Evolutionary conservation across 2,329 filamentous ascomycete genomes (phyloP).

Genomic region (Drechslerella coelobrocha): DNA sequence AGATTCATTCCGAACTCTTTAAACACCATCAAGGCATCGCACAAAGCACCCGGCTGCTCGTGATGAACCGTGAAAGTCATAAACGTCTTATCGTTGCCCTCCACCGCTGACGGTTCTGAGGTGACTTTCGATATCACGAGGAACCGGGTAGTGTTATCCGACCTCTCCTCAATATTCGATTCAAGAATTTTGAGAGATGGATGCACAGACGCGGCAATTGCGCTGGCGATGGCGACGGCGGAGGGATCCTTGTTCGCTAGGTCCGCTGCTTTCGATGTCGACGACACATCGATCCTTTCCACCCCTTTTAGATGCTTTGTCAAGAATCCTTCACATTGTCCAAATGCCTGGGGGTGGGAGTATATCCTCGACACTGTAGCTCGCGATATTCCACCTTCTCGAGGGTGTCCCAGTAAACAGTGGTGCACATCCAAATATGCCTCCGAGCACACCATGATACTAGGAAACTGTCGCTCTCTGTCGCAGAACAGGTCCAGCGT

Average conservation of each 20-base stretch:
- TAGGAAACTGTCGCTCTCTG: slow-evolving; percentile 67
- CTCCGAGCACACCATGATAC: slow-evolving; percentile 80
- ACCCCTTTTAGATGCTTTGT: slow-evolving; percentile 71
- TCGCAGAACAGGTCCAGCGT: slow-evolving; percentile 90
- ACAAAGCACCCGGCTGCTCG: slow-evolving; percentile 77
- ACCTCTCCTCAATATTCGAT: slow-evolving; percentile 72
- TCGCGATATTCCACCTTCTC: slow-evolving; percentile 60
- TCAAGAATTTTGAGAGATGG: slow-evolving; percentile 67
- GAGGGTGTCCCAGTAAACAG: slow-evolving; percentile 72
- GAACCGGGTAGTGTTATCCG: slow-evolving; percentile 81
- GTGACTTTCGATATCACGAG: slow-evolving; percentile 66
- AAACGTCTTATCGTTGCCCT: slow-evolving; percentile 47
- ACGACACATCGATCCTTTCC: slow-evolving; percentile 83
- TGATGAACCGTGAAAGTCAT: slow-evolving; percentile 88
- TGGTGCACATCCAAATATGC: slow-evolving; percentile 87
- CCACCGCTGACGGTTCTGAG: slow-evolving; percentile 17
- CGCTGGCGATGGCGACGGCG: slow-evolving; percentile 77
- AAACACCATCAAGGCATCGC: slow-evolving; percentile 81
- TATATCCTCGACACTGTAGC: slow-evolving; percentile 75
- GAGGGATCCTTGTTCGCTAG: slow-evolving; percentile 69
- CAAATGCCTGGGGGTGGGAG: slow-evolving; percentile 94
- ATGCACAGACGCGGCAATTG: slow-evolving; percentile 73
- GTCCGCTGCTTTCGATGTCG: slow-evolving; percentile 83
- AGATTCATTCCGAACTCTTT: slow-evolving; percentile 75
- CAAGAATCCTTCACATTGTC: slow-evolving; percentile 83